Percentiles rank a stretch among this genome's conserved stretches.
These are phyloP conservation scores for Flaveria linearis DNA, from an alignment of 129 eudicot species.

Conservation along the genomic window DNA sequence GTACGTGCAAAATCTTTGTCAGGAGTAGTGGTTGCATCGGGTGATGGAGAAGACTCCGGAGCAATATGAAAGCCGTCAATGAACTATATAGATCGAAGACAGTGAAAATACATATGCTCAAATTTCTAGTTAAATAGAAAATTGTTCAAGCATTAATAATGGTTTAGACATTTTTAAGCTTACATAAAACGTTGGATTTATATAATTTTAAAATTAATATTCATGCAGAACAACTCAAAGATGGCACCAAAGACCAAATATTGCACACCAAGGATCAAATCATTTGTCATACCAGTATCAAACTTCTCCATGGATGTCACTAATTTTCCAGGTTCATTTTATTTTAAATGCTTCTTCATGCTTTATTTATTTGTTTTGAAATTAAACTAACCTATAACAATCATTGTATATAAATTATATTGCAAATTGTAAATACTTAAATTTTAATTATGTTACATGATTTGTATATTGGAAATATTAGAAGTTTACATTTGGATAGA, in stretches of 20 bases:
- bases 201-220: too few species aligned
- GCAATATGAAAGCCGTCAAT: too few species aligned
- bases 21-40: too few species aligned
- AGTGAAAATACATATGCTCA: not conserved
- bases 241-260: slow-evolving; percentile 90
- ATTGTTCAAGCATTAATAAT: not conserved
- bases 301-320: slow-evolving; percentile 74
- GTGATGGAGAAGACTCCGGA: too few species aligned
- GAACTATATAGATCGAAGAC: too few species aligned
- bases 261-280: slow-evolving; percentile 91
- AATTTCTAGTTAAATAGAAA: not conserved
- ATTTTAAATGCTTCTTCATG: not conserved
- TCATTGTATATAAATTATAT: not conserved
- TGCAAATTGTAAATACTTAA: not conserved
- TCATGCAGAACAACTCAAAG: slow-evolving; percentile 64
- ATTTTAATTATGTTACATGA: not conserved
- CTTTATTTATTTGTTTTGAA: not conserved
- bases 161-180: not conserved
- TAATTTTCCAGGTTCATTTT: slow-evolving; percentile 68
- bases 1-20: too few species aligned
- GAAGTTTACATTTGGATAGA: not conserved
- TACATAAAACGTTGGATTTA: too few species aligned
- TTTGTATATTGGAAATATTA: not conserved
- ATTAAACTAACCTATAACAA: not conserved
- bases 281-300: slow-evolving; percentile 84